phyloP scores from a whole-genome alignment of 371 early-diverging fungal genomes.

The Mucor velutinosus region DNA sequence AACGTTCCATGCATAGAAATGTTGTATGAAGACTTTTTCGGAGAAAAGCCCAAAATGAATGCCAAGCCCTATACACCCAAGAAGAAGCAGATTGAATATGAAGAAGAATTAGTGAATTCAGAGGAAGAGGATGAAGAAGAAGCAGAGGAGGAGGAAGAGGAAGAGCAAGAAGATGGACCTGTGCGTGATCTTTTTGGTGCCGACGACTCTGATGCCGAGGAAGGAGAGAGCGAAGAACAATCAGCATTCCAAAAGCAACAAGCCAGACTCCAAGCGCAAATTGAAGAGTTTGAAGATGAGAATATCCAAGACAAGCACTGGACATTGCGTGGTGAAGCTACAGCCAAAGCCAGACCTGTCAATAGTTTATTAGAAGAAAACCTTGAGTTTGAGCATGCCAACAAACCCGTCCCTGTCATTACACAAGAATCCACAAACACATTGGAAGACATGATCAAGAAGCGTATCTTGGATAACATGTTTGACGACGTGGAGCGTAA shows the following conservation, averaged over 20 bases:
- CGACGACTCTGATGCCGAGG: conserved; percentile 55
- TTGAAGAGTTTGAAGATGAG: conserved; percentile 85
- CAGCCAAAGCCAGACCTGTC: conserved; percentile 77
- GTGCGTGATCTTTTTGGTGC: conserved; percentile 58
- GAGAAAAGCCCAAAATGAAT: conserved; percentile 21
- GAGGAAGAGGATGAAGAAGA: conserved; percentile 46
- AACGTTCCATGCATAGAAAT: conserved; percentile 37
- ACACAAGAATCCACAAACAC: conserved; percentile 89
- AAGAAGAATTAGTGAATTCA: conserved; percentile 37
- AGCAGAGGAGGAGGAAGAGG: conserved; percentile 43
- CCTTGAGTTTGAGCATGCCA: conserved; percentile 88
- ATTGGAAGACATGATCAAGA: conserved; percentile 92
- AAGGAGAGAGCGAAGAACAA: conserved; percentile 30
- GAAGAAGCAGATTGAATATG: conserved; percentile 28
- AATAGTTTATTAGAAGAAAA: conserved; percentile 95
- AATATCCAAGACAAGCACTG: conserved; percentile 84
- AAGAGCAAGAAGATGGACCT: conserved; percentile 33
- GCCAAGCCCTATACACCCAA: conserved; percentile 31
- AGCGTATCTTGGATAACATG: conserved; percentile 78
- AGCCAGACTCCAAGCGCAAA: conserved; percentile 51
- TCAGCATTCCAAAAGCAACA: conserved; percentile 83
- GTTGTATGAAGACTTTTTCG: conserved; percentile 56
- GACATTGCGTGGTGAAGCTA: conserved; percentile 73
- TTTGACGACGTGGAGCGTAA: conserved; percentile 94
- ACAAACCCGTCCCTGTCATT: conserved; percentile 92